A percentile compares a stretch with the other conserved stretches of the same genome.
Conservation (phyloP, 2,329 filamentous ascomycete genomes). For the Epichloe hybrida region DNA sequence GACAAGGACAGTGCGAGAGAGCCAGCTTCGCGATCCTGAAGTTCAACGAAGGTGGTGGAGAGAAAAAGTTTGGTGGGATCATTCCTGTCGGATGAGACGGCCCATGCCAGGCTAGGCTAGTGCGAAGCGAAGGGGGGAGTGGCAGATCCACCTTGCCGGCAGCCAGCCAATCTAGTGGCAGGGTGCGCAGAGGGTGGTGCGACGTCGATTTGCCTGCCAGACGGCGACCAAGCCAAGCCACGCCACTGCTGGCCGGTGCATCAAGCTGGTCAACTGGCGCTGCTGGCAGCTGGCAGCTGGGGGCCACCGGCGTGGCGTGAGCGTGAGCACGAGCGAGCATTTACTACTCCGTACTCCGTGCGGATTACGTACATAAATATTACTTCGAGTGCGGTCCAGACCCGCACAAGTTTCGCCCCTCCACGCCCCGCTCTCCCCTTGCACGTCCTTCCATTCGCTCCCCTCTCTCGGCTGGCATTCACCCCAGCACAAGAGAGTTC, state of each 20-base stretch:
- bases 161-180: not conserved
- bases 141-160: not conserved
- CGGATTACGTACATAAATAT: too few relatives aligned
- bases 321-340: not conserved
- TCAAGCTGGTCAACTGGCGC: too few relatives aligned
- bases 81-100: not conserved
- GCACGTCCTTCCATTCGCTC: not conserved
- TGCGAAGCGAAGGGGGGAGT: not conserved
- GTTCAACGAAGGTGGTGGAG: not conserved
- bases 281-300: not conserved
- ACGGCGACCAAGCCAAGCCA: not conserved
- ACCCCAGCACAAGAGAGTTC: too few relatives aligned
- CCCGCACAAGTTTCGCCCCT: not conserved
- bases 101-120: not conserved
- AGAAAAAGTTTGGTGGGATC: not conserved
- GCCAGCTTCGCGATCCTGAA: not conserved
- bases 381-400: too few relatives aligned
- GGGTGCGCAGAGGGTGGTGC: not conserved
- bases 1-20: too few relatives aligned
- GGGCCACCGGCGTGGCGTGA: not conserved
- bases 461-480: not conserved
- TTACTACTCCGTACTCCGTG: not conserved
- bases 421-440: not conserved
- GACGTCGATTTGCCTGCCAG: not conserved
- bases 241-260: slow-evolving; percentile 1